Evolutionary conservation across 148 eudicot species (phyloP), one percentile per base, ranked within the genome.

Genomic region (Rhododendron henanense): DNA sequence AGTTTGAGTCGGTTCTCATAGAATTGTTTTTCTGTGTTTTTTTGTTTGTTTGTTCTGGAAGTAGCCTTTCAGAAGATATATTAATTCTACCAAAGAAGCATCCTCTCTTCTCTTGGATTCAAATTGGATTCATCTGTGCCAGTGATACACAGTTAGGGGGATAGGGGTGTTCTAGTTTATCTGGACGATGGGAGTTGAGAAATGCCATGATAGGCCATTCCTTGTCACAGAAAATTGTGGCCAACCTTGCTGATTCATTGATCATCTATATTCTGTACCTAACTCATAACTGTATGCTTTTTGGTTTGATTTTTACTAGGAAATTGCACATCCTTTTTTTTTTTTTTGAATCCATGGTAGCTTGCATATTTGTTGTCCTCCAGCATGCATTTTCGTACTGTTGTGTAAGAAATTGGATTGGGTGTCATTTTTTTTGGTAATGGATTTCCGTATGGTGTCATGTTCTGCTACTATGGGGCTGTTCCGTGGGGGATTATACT

Each of bases 141-240:
- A 41, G 85, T 15, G 16, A 90, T 84, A 55, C 31, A 31, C 92
- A 90, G 83, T 90, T 90, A 81, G 88, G 85, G 75, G 92, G 92
- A 75, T 90, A 90, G 81, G 92, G 92, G 57, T 83, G 89, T 85
- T 90, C 92, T 25, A 71, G 86, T 85, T 83, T 88, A 47, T 63
- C 88, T 47, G 90, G 92, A 57, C 69, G 79, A 79, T 90, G 92
- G 5, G 90, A 84, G 45, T 90, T 90, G 10, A 90, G 84, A 85
- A 90, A 90, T 53, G 88, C 92, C 67, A 90, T 73, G 47, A 90
- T 33, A 4, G 90, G 90, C 92, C 92, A 90, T 84, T 88, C 81
- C 78, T 83, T 85, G 69, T 90, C 89, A 77, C 90, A 87, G 79
- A 90, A 90, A 18, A 74, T 45, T 77, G 47, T 87, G 25, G 92